Evolutionary conservation across 371 early-diverging fungal species (phyloP).

Genomic region (Saksenaea vasiformis): DNA sequence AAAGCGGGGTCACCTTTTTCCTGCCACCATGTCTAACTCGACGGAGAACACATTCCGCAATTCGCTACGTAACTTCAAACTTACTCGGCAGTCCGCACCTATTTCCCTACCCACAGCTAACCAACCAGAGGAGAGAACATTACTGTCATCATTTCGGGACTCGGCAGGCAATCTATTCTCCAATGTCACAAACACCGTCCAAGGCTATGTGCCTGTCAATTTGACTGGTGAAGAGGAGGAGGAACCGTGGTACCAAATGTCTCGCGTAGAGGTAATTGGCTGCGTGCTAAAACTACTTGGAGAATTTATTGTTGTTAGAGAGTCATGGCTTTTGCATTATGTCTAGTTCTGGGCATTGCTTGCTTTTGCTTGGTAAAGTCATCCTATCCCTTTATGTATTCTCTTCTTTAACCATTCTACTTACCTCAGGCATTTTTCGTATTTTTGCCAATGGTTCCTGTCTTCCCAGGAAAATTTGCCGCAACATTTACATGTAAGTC

Average conservation of each 20-base stretch:
- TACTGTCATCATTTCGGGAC: conserved; percentile 38
- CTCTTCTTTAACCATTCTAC: background rate
- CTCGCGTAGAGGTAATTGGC: conserved; percentile 44
- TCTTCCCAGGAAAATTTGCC: conserved; percentile 63
- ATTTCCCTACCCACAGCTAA: conserved; percentile 26
- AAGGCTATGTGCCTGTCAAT: conserved; percentile 48
- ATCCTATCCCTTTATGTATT: background rate
- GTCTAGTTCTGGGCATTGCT: conserved; percentile 48
- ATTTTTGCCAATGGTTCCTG: conserved; percentile 41
- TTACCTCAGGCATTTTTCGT: conserved; percentile 44
- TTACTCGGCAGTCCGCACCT: conserved; percentile 24
- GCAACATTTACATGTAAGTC: conserved; percentile 62
- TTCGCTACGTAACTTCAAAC: conserved; percentile 44
- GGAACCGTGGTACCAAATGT: conserved; percentile 56
- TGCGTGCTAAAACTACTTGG: background rate
- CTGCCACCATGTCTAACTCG: conserved; percentile 10
- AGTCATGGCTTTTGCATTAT: conserved; percentile 52
- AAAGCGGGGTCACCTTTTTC: background rate
- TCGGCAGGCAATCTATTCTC: conserved; percentile 42
- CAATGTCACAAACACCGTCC: conserved; percentile 41
- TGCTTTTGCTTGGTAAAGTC: conserved; percentile 45
- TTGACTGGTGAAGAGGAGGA: conserved; percentile 38
- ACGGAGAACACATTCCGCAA: conserved; percentile 43
- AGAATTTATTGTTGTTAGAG: conserved; percentile 21
- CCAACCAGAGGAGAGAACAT: conserved; percentile 6